phyloP scores from a whole-genome alignment of 2,329 filamentous ascomycete genomes.

The Helotiales sp. region DNA sequence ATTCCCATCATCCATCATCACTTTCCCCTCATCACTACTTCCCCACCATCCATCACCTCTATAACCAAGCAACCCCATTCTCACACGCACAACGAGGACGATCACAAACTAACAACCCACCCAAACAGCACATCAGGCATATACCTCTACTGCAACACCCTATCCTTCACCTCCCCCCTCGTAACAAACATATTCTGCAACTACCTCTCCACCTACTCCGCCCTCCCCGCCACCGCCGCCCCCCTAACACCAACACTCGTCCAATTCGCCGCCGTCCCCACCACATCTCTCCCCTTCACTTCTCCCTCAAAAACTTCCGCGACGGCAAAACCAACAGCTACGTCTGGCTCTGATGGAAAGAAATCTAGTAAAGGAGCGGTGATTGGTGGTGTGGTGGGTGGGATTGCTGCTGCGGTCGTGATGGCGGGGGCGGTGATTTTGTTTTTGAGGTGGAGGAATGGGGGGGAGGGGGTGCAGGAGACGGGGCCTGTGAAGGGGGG shows the following conservation, averaged over 20 bases:
- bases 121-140: constrained; percentile 22
- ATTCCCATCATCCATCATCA: background rate
- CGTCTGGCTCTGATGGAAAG: background rate
- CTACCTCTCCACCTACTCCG: constrained; percentile 15
- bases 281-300: background rate
- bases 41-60: background rate
- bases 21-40: background rate
- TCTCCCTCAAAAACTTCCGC: background rate
- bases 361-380: constrained; percentile 5
- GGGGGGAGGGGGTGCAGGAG: background rate
- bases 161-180: constrained; percentile 14
- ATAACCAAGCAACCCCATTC: background rate
- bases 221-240: constrained; percentile 9
- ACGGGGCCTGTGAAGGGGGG: background rate
- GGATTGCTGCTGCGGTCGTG: constrained; percentile 8
- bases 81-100: too few relatives aligned
- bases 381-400: constrained; percentile 20
- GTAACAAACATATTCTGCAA: constrained; percentile 23
- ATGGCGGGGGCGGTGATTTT: constrained; percentile 4
- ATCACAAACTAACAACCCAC: background rate
- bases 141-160: constrained; percentile 23
- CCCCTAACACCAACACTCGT: constrained; percentile 12
- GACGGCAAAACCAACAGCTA: background rate
- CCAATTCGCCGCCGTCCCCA: constrained; percentile 3
- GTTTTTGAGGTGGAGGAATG: constrained; percentile 13